Base-by-base conservation (phyloP, 116 monocot species). In the Posidonia oceanica region DNA sequence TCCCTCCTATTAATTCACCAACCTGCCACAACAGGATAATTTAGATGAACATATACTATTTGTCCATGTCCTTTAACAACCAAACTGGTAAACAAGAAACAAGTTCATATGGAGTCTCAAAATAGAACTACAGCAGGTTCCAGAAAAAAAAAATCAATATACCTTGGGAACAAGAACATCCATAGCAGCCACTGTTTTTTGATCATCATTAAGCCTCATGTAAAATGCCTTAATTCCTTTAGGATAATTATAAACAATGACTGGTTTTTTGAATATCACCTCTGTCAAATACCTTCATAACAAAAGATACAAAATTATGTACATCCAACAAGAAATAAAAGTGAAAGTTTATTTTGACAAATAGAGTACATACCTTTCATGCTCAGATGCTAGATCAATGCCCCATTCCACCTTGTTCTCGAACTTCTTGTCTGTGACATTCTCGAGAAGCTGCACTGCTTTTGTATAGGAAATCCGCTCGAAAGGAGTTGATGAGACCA, bases 101-200 rank as follows among this genome's bases (percentile, higher is more conserved):
- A 44, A 67, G 13, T 0, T 41, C 12, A 48, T 10, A 7, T 48
- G 48, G 12, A 48, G 48, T 48, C 48, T 48, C 48, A 48, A 48
- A 12, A 48, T 10, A 48, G 5, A 48, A 12, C 11, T 48, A 48
- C 7, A 29, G 29, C 29, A 29, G 29, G 29, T 29, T 29, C 29
- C n/a, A 16, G 40, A 53, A 40, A n/a, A 3, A n/a, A 3, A 54
- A 39, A 14, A 44, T 0, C 11, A 62, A n/a, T 59, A 5, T 76
- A 93, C 88, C 86, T 88, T 93, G 3, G 92, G 92, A 39, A 93
- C 92, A 79, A 93, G 92, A 52, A 93, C 89, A 83, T 93, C 93
- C 93, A 93, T 93, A 37, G 93, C 93, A 54, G 93, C 93, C 15
- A 89, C 89, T 39, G 89, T 93, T 61, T 86, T 86, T 10, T 77